These are phyloP conservation scores for Hyphodiscus sp. DNA, from an alignment of 2,329 filamentous ascomycete species.

Conservation along the genomic window DNA sequence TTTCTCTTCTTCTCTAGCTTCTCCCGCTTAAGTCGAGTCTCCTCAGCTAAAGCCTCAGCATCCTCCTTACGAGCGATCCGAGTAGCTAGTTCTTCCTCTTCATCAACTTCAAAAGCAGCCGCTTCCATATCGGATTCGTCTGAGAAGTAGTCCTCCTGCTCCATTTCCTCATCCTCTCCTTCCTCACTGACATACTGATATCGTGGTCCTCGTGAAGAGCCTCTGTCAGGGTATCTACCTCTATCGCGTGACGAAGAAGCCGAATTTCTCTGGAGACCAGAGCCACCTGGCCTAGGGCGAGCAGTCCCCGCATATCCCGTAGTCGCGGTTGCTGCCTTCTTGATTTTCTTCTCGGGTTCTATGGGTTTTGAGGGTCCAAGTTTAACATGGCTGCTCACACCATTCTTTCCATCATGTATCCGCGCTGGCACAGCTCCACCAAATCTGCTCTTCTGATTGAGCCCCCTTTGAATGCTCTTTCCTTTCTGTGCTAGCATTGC, in stretches of 20 bases:
- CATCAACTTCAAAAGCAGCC: conserved; percentile 64
- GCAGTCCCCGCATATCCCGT: conserved; percentile 62
- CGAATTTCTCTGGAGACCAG: conserved; percentile 27
- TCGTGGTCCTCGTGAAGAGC: conserved; percentile 32
- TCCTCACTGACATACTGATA: conserved; percentile 31
- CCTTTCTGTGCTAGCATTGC: conserved; percentile 22
- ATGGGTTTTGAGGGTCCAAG: conserved; percentile 22
- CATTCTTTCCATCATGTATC: conserved; percentile 13
- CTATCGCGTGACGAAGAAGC: conserved; percentile 17
- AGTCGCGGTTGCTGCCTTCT: conserved; percentile 55
- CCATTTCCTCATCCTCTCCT: conserved; percentile 37
- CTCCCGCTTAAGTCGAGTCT: conserved; percentile 53
- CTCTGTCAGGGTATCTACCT: conserved; percentile 20
- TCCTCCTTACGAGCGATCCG: conserved; percentile 62
- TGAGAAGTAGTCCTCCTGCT: conserved; percentile 58
- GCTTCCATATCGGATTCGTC: conserved; percentile 74
- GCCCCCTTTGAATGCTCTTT: conserved; percentile 21
- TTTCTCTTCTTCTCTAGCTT: conserved; percentile 45
- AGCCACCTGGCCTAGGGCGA: conserved; percentile 44
- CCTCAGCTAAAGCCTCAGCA: conserved; percentile 54
- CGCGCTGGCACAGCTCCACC: conserved; percentile 11
- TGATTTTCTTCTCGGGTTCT: conserved; percentile 47
- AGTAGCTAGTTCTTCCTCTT: conserved; percentile 61
- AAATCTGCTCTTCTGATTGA: conserved; percentile 25
- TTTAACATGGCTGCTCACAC: conserved; percentile 9